phyloP scores from a whole-genome alignment of 805 yeast genomes.

The Ogataea neopini region DNA sequence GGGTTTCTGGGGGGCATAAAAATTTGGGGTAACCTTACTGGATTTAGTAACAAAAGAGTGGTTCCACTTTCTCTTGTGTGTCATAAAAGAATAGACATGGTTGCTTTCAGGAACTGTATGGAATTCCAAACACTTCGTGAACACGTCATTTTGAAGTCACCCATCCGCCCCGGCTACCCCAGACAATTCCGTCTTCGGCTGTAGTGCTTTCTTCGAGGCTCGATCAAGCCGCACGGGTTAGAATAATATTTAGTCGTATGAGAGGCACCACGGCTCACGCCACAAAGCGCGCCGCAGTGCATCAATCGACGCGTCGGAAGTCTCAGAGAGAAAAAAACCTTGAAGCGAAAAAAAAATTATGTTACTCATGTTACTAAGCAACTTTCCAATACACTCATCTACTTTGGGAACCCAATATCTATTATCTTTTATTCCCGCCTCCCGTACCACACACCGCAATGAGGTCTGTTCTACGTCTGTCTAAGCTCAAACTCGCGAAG shows the following conservation, averaged over 20 bases:
- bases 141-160: neutral
- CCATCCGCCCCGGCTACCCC: neutral
- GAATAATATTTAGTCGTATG: neutral
- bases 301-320: slow-evolving; percentile 13
- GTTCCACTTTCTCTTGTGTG: slow-evolving; percentile 4
- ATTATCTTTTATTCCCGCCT: too few relatives aligned
- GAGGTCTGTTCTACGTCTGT: too few relatives aligned
- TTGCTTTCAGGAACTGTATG: too few relatives aligned
- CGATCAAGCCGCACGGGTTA: slow-evolving; percentile 1
- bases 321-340: slow-evolving; percentile 1
- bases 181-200: slow-evolving; percentile 3
- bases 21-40: neutral
- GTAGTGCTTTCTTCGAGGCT: too few relatives aligned
- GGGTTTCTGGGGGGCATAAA: neutral
- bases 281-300: neutral
- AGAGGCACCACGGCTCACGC: slow-evolving; percentile 5
- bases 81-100: too few relatives aligned
- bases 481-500: too few relatives aligned
- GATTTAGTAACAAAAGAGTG: neutral
- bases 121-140: too few relatives aligned
- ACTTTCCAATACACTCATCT: neutral
- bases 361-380: neutral
- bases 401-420: too few relatives aligned
- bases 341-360: neutral
- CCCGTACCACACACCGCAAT: too few relatives aligned